Evolutionary conservation across 1,139 yeast genomes (phyloP).

Genomic region (Yamadazyma spencermartinsiae): DNA sequence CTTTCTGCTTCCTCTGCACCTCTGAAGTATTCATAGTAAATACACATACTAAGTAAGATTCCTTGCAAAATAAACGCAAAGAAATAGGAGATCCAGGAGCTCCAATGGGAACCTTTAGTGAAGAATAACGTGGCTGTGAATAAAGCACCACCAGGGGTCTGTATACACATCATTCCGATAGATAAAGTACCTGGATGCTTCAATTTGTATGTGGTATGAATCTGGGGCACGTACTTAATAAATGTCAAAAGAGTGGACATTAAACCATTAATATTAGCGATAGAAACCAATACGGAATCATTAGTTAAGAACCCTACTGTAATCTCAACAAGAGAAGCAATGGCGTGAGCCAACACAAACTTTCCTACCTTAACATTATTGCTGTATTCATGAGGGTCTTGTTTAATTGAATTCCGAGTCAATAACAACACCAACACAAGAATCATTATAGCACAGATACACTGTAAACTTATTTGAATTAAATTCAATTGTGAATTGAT

Average conservation of each 20-base stretch:
- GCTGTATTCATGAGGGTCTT: constrained; percentile 45
- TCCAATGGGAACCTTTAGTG: constrained; percentile 82
- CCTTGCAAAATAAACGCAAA: constrained; percentile 74
- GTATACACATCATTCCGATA: constrained; percentile 79
- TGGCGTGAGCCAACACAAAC: constrained; percentile 36
- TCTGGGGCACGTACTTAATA: constrained; percentile 79
- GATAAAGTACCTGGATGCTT: constrained; percentile 83
- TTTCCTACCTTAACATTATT: constrained; percentile 44
- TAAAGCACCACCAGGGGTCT: constrained; percentile 85
- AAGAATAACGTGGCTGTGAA: constrained; percentile 72
- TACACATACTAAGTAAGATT: constrained; percentile 31
- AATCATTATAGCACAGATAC: constrained; percentile 63
- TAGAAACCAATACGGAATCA: constrained; percentile 23
- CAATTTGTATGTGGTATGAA: constrained; percentile 64
- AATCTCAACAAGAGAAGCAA: constrained; percentile 35
- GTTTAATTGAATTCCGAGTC: constrained; percentile 48
- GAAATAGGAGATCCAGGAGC: constrained; percentile 80
- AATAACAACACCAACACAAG: constrained; percentile 52
- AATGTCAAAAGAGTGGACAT: constrained; percentile 62
- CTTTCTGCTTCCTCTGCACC: constrained; percentile 33
- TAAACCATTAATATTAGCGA: constrained; percentile 66
- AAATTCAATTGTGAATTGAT: constrained; percentile 68
- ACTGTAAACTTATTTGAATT: constrained; percentile 69
- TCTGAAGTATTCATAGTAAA: constrained; percentile 38
- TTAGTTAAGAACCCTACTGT: constrained; percentile 28